Base-by-base conservation (phyloP, 148 eudicot genomes). In the Chenopodium album region DNA sequence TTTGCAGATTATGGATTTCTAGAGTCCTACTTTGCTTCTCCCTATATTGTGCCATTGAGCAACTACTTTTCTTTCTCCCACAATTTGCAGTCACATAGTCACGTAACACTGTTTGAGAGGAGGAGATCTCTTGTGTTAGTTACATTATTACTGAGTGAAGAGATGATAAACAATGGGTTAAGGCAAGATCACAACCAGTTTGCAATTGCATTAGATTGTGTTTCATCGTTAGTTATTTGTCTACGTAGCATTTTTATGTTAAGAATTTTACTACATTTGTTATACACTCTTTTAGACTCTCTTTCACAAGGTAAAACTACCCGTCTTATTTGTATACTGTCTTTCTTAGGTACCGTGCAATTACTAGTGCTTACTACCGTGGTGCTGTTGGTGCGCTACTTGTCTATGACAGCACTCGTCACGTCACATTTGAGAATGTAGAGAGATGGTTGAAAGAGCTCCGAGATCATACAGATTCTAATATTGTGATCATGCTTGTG, bases 361-460 rank as follows among this genome's bases (percentile, higher is more conserved):
- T 91, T 63, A 91, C 93, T 8, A 91, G 93, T 80, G 93, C 93
- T 22, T 91, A 91, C 72, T 91, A 91, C 78, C 92, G 93, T 20
- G 93, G 93, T 81, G 93, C 93, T 47, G 90, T 91, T 23, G 92
- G 91, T 23, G 93, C 93, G 79, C 80, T 90, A 79, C 89, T 90
- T 34, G 92, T 90, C 10, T 90, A 88, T 79, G 92, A 90, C 31
- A 85, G 80, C 29, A 90, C 93, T 7, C 88, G 92, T 37, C 87
- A 89, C n/a, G 92, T 89, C 50, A 91, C 93, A 22, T 91, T 91
- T 79, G 92, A 91, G 54, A 91, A 91, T 64, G 92, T 91, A 1
- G 90, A 89, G 81, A 87, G 93, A 82, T 91, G 93, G 93, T 79
- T 91, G 68, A 91, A 91, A 88, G 93, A 91, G 81, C 93, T 91